Evolutionary conservation across 164 flowering plant genomes (phyloP).

Genomic region (Cinnamomum micranthum): DNA sequence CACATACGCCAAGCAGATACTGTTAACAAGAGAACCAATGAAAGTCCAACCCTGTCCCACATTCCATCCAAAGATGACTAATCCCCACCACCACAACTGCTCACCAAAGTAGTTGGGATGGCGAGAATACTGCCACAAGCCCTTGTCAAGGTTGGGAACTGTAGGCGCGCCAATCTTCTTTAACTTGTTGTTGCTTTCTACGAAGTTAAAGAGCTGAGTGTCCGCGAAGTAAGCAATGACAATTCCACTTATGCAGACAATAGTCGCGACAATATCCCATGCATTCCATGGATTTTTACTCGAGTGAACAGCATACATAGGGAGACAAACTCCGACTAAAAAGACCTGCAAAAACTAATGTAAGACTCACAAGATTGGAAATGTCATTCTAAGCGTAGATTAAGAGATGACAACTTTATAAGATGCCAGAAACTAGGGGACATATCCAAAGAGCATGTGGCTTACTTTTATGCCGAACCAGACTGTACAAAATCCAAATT

Average conservation of each 20-base stretch:
- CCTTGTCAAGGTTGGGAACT: conserved; percentile 54
- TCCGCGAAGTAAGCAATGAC: conserved; percentile 72
- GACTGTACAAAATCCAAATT: too few relatives aligned
- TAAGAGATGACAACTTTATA: neutral
- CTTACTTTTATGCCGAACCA: too few relatives aligned
- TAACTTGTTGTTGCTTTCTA: conserved; percentile 39
- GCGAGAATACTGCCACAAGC: conserved; percentile 80
- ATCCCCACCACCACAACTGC: conserved; percentile 99
- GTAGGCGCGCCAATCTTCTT: conserved; percentile 45
- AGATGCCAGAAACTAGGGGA: neutral
- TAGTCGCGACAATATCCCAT: conserved; percentile 59
- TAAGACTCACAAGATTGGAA: neutral
- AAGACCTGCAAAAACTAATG: conserved; percentile 46
- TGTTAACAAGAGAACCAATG: conserved; percentile 66
- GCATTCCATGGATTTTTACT: conserved; percentile 49
- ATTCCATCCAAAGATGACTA: conserved; percentile 75
- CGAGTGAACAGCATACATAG: conserved; percentile 65
- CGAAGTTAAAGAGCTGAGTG: conserved; percentile 72
- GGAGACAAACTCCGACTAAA: conserved; percentile 69
- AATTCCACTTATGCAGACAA: conserved; percentile 54
- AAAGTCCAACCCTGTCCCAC: conserved; percentile 74
- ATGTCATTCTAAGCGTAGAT: too few relatives aligned
- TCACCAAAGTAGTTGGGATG: conserved; percentile 97
- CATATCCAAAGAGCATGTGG: too few relatives aligned
- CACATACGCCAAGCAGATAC: conserved; percentile 74